These are phyloP conservation scores for Microcyclosporella mali DNA, from an alignment of 2,329 filamentous ascomycete species.

Conservation along the genomic window DNA sequence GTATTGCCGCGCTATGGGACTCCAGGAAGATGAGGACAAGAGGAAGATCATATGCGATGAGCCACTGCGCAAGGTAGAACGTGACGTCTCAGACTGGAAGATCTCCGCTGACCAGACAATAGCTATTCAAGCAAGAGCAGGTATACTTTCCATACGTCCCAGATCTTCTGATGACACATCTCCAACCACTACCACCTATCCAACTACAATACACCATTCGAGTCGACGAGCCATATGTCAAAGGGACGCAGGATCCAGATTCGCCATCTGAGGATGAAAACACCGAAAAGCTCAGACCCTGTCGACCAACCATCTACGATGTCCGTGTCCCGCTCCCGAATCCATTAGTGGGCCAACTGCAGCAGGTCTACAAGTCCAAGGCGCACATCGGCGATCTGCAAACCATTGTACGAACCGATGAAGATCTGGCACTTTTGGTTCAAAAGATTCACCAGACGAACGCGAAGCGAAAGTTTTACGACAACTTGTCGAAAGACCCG, in stretches of 20 bases:
- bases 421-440: constrained; percentile 75
- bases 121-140: constrained; percentile 66
- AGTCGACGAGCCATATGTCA: constrained; percentile 59
- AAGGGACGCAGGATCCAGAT: constrained; percentile 60
- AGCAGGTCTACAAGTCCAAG: constrained; percentile 34
- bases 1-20: constrained; percentile 76
- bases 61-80: constrained; percentile 64
- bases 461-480: constrained; percentile 84
- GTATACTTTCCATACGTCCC: constrained; percentile 82
- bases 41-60: constrained; percentile 87
- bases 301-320: constrained; percentile 81
- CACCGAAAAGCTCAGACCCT: constrained; percentile 31
- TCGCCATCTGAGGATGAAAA: constrained; percentile 40
- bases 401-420: constrained; percentile 71
- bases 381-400: constrained; percentile 60
- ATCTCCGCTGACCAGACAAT: constrained; percentile 11
- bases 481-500: constrained; percentile 70
- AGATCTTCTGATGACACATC: constrained; percentile 64
- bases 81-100: neutral
- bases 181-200: constrained; percentile 72
- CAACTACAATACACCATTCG: constrained; percentile 88
- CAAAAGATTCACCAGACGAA: constrained; percentile 80
- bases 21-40: constrained; percentile 94
- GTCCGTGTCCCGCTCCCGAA: constrained; percentile 77
- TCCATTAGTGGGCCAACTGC: constrained; percentile 65